These are phyloP conservation scores for Beverwykella pulmonaria DNA, from an alignment of 495 filamentous ascomycete genomes.

Conservation along the genomic window DNA sequence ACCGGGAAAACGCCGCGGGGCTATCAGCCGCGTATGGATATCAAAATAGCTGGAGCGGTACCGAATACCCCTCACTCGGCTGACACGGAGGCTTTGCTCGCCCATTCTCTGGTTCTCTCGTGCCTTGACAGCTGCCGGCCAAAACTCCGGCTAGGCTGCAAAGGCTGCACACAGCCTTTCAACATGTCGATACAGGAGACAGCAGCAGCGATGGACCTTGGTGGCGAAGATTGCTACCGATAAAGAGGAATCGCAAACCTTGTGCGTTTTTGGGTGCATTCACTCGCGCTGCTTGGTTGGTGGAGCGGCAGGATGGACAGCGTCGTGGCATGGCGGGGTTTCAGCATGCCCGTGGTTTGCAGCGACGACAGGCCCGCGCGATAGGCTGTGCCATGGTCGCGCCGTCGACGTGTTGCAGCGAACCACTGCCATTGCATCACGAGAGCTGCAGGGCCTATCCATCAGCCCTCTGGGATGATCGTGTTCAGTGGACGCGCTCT, in stretches of 20 bases:
- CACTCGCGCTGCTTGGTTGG: too few species aligned
- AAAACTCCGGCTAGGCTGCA: too few species aligned
- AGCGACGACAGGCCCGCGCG: background rate
- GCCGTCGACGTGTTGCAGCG: background rate
- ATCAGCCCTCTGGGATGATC: background rate
- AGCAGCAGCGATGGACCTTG: too few species aligned
- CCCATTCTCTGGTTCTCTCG: too few species aligned
- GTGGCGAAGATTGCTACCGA: too few species aligned
- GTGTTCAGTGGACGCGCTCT: slow-evolving; percentile 1
- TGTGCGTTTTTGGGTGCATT: too few species aligned
- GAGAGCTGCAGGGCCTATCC: background rate
- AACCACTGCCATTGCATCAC: slow-evolving; percentile 6
- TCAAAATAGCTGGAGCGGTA: background rate
- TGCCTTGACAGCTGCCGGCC: too few species aligned
- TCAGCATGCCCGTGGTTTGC: slow-evolving; percentile 10
- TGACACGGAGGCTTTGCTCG: too few species aligned
- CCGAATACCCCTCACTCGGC: too few species aligned
- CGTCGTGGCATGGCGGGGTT: slow-evolving; percentile 26
- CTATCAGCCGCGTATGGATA: background rate
- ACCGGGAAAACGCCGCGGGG: background rate
- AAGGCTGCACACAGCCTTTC: too few species aligned
- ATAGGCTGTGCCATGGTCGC: slow-evolving; percentile 6
- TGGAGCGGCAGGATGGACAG: background rate
- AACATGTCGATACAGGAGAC: too few species aligned
- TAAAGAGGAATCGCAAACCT: too few species aligned